These are phyloP conservation scores for Penicillium lividum DNA, from an alignment of 495 filamentous ascomycete genomes.

Conservation along the genomic window DNA sequence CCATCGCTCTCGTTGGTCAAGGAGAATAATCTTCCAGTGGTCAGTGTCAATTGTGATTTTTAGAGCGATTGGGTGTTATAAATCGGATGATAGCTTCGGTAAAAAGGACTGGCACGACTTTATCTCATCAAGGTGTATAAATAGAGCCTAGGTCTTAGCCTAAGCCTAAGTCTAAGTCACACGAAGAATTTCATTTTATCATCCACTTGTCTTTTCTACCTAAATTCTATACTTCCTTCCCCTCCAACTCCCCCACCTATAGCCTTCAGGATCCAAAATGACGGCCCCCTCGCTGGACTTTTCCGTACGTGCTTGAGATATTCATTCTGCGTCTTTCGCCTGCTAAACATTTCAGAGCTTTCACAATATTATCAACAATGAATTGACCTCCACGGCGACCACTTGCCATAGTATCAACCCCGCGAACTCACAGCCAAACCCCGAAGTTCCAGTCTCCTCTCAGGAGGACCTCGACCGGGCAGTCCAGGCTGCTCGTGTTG, in stretches of 20 bases:
- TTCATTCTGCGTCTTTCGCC: neutral
- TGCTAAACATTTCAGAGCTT: neutral
- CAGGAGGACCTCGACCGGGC: constrained; percentile 57
- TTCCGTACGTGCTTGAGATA: neutral
- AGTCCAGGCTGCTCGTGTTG: constrained; percentile 45
- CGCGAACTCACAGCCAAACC: constrained; percentile 48
- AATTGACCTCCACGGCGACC: constrained; percentile 27
- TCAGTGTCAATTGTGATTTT: too few relatives aligned
- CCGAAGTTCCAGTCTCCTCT: constrained; percentile 54
- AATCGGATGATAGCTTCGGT: too few relatives aligned
- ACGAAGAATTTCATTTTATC: too few relatives aligned
- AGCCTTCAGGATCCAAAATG: neutral
- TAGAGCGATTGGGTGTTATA: too few relatives aligned
- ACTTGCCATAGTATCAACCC: constrained; percentile 52
- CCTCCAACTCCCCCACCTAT: neutral
- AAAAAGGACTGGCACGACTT: too few relatives aligned
- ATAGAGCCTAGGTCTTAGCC: too few relatives aligned
- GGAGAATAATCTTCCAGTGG: too few relatives aligned
- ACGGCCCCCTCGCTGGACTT: neutral
- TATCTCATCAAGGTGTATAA: too few relatives aligned
- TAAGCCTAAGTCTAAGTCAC: too few relatives aligned
- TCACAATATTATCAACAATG: constrained; percentile 41
- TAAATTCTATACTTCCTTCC: neutral
- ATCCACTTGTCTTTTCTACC: too few relatives aligned
- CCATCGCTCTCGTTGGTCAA: too few relatives aligned